Evolutionary conservation across 768 basidiomycete species (phyloP).

Genomic region (Hirschioporus abietinus): DNA sequence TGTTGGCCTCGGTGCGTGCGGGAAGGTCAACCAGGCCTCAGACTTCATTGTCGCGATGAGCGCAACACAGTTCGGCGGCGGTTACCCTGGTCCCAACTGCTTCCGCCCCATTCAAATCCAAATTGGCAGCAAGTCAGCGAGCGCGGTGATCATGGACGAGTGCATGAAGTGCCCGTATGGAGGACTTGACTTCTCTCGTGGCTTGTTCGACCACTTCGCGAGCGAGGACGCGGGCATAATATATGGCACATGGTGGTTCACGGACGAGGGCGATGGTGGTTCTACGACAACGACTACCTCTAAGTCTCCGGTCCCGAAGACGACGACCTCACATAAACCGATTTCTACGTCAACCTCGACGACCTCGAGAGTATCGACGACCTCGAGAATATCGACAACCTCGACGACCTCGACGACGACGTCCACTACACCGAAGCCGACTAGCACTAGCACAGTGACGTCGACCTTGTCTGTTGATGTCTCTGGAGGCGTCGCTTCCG

Average conservation of each 20-base stretch:
- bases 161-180: conserved; percentile 62
- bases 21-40: conserved; percentile 28
- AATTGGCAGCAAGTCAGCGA: conserved; percentile 52
- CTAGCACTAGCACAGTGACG: background rate
- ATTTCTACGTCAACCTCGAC: conserved; percentile 15
- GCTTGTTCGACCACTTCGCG: conserved; percentile 63
- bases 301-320: conserved; percentile 12
- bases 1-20: conserved; percentile 58
- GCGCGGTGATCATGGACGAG: conserved; percentile 59
- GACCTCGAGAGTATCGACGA: background rate
- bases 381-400: background rate
- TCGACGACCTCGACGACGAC: background rate
- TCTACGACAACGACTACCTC: conserved; percentile 21
- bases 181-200: conserved; percentile 63
- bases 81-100: conserved; percentile 64
- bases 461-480: background rate
- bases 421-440: background rate
- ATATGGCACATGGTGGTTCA: conserved; percentile 56
- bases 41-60: conserved; percentile 55
- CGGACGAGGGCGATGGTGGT: conserved; percentile 29
- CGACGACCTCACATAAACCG: conserved; percentile 17
- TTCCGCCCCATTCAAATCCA: conserved; percentile 54
- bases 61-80: conserved; percentile 45
- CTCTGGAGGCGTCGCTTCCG: background rate
- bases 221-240: conserved; percentile 43